phyloP scores from a whole-genome alignment of 768 basidiomycete genomes.

The Lactarius pseudohatsudake region DNA sequence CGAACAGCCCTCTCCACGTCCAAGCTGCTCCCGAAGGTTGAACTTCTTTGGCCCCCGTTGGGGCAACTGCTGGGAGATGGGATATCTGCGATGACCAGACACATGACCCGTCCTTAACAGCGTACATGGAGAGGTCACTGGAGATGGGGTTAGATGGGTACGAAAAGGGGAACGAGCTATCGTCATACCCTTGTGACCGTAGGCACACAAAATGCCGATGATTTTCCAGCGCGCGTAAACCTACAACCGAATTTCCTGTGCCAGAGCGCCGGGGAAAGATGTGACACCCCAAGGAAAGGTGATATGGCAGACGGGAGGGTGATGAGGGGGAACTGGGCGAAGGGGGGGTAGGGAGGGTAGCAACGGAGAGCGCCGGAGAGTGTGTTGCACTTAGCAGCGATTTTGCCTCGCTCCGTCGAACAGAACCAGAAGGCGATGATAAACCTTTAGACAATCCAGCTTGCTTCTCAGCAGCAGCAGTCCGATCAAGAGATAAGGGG shows the following conservation, averaged over 20 bases:
- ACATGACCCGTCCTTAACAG: conserved; percentile 51
- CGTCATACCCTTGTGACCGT: conserved; percentile 62
- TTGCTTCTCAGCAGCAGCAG: conserved; percentile 31
- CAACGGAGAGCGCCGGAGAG: conserved; percentile 13
- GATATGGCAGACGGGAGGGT: conserved; percentile 24
- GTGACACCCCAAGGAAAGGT: conserved; percentile 34
- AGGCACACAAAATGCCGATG: conserved; percentile 50
- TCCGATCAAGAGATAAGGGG: conserved; percentile 36
- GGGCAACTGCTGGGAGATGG: conserved; percentile 32
- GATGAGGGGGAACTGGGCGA: conserved; percentile 17
- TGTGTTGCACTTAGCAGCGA: conserved; percentile 49
- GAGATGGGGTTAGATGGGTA: conserved; percentile 8
- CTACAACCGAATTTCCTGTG: conserved; percentile 42
- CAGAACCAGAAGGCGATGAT: conserved; percentile 30
- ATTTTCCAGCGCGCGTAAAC: conserved; percentile 48
- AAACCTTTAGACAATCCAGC: conserved; percentile 14
- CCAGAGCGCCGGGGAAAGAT: conserved; percentile 51
- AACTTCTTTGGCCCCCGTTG: conserved; percentile 39
- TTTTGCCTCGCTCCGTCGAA: conserved; percentile 38
- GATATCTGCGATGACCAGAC: conserved; percentile 37
- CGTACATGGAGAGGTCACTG: conserved; percentile 57
- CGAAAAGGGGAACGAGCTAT: not conserved
- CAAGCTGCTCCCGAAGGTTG: conserved; percentile 31
- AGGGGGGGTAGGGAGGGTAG: conserved; percentile 16
- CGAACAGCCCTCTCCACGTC: conserved; percentile 38